Conservation (phyloP, 176 grass and related monocot genomes). For the Saccharum spontaneum region DNA sequence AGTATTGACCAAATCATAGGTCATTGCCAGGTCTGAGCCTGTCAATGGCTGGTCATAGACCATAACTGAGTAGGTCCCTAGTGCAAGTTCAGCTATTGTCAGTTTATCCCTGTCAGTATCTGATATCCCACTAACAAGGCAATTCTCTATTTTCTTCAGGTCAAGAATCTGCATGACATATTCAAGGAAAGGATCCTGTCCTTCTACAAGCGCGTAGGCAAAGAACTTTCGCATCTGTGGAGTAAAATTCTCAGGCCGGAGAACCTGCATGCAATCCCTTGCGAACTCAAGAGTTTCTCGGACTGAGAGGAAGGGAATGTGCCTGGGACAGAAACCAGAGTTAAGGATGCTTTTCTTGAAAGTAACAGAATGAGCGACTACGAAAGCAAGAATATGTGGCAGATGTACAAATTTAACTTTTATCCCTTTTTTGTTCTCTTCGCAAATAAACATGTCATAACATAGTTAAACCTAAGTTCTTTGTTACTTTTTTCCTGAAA, state of each 20-base stretch:
- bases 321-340: constrained; percentile 3
- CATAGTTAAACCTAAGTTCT: too few species aligned
- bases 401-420: neutral
- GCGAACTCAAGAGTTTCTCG: constrained; percentile 38
- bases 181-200: constrained; percentile 40
- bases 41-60: constrained; percentile 31
- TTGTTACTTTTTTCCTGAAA: too few species aligned
- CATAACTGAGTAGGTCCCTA: constrained; percentile 35
- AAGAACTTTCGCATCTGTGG: constrained; percentile 41
- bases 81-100: constrained; percentile 27
- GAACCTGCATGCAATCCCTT: constrained; percentile 36
- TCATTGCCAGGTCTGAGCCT: constrained; percentile 25
- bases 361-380: neutral
- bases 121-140: constrained; percentile 18
- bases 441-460: too few species aligned
- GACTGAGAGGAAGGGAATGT: constrained; percentile 35
- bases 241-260: constrained; percentile 33
- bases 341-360: neutral
- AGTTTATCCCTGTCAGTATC: constrained; percentile 31
- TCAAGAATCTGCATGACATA: constrained; percentile 39
- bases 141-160: constrained; percentile 38
- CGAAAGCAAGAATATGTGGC: neutral
- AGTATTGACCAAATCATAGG: constrained; percentile 25
- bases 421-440: neutral
- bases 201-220: constrained; percentile 34